Evolutionary conservation across 768 basidiomycete species (phyloP).

Genomic region (Gautieria morchelliformis): DNA sequence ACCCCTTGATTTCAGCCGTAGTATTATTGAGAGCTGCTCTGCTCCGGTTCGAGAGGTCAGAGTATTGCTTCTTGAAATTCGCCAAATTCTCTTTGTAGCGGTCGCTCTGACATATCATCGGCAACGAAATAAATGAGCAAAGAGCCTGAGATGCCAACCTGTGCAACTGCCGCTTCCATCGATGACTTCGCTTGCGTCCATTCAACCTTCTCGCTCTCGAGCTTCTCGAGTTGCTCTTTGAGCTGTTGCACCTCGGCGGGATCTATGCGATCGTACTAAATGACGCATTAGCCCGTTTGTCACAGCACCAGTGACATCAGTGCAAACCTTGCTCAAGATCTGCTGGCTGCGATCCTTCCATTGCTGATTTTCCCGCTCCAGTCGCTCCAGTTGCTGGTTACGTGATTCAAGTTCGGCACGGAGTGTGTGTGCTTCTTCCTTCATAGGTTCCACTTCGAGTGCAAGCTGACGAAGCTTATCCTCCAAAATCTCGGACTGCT

Average conservation of each 20-base stretch:
- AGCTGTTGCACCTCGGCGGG: constrained; percentile 75
- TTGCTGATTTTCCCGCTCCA: constrained; percentile 67
- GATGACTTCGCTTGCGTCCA: constrained; percentile 20
- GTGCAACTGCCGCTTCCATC: constrained; percentile 13
- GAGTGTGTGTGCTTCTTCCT: constrained; percentile 55
- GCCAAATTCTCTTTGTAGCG: constrained; percentile 10
- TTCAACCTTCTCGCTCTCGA: constrained; percentile 22
- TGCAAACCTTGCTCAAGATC: constrained; percentile 63
- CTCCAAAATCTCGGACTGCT: constrained; percentile 61
- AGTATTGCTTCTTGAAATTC: constrained; percentile 7
- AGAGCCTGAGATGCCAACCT: background rate
- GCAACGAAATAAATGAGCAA: background rate
- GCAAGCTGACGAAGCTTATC: constrained; percentile 46
- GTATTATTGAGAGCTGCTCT: constrained; percentile 9
- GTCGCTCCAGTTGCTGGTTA: constrained; percentile 51
- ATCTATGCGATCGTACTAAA: constrained; percentile 79
- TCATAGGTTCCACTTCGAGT: constrained; percentile 61
- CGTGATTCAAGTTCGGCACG: constrained; percentile 70
- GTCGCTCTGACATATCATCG: background rate
- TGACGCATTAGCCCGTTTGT: background rate
- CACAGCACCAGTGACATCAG: no score
- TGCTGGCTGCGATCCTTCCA: constrained; percentile 84
- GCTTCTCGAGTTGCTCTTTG: constrained; percentile 55
- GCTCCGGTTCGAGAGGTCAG: constrained; percentile 1
- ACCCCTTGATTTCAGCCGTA: constrained; percentile 10